Evolutionary conservation across 1,284 basidiomycete species (phyloP).

Genomic region (Ustilago curta): DNA sequence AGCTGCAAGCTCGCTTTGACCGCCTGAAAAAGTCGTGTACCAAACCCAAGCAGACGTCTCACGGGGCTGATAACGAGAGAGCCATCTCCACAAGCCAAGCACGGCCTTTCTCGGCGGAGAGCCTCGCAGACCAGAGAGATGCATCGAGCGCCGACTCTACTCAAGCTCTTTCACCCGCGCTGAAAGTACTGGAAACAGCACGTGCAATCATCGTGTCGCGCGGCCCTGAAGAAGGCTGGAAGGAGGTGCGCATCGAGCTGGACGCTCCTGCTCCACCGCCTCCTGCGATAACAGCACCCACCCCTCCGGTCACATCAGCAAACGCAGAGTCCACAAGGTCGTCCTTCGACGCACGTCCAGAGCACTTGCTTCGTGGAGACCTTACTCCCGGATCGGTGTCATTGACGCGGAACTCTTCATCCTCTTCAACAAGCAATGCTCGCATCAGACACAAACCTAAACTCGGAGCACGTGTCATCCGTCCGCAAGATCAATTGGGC

Average conservation of each 20-base stretch:
- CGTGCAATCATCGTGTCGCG: slow-evolving; percentile 32
- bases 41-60: neutral
- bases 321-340: slow-evolving; percentile 14
- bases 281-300: neutral
- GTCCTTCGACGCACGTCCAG: slow-evolving; percentile 16
- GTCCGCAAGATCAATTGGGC: slow-evolving; percentile 56
- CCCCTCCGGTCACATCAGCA: neutral
- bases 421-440: slow-evolving; percentile 22
- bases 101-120: neutral
- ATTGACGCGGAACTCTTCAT: slow-evolving; percentile 39
- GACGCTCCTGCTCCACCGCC: slow-evolving; percentile 33
- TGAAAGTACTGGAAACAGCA: slow-evolving; percentile 34
- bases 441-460: slow-evolving; percentile 40
- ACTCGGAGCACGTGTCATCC: slow-evolving; percentile 54
- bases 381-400: slow-evolving; percentile 14
- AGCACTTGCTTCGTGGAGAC: slow-evolving; percentile 25
- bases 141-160: neutral
- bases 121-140: neutral
- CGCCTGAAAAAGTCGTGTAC: slow-evolving; percentile 17
- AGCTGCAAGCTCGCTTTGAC: slow-evolving; percentile 37
- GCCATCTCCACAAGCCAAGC: neutral
- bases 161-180: slow-evolving; percentile 21
- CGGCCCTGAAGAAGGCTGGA: slow-evolving; percentile 36
- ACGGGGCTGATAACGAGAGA: neutral
- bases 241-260: slow-evolving; percentile 34